A percentile compares a stretch with the other conserved stretches of the same genome.
Evolutionary conservation across 331 rosid species (phyloP).

Genomic region (Spiraea crenata): DNA sequence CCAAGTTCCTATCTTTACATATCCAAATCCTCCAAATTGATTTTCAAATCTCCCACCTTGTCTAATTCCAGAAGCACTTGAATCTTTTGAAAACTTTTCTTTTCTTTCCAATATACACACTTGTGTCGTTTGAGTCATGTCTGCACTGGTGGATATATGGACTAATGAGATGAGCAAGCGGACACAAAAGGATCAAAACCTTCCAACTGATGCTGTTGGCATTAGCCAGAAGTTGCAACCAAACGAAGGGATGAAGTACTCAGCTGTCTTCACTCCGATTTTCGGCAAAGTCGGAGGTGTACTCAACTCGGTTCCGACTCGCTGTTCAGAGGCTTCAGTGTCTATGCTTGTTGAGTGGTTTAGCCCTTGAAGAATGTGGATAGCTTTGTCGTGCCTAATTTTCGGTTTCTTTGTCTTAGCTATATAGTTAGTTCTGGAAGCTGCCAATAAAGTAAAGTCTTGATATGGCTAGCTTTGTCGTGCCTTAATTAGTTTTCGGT

Average conservation of each 20-base stretch:
- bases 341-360: conserved; percentile 55
- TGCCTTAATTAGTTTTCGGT: too few species aligned
- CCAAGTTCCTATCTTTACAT: too few species aligned
- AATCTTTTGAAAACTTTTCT: too few species aligned
- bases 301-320: conserved; percentile 29
- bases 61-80: too few species aligned
- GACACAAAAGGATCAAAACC: conserved; percentile 37
- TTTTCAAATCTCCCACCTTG: too few species aligned
- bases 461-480: too few species aligned
- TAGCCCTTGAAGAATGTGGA: conserved; percentile 39
- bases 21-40: too few species aligned
- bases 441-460: too few species aligned
- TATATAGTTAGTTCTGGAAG: too few species aligned
- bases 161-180: conserved; percentile 48
- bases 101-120: too few species aligned
- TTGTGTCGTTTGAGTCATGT: conserved; percentile 31
- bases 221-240: conserved; percentile 18
- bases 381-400: too few species aligned
- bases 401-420: too few species aligned
- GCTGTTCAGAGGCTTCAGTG: conserved; percentile 59
- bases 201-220: conserved; percentile 16
- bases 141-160: conserved; percentile 55
- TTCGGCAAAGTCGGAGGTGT: conserved; percentile 22
- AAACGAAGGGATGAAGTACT: conserved; percentile 23
- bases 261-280: conserved; percentile 27